A percentile compares a stretch with the other conserved stretches of the same genome.
Evolutionary conservation across 352 stramenopile species (phyloP).

Genomic region (Phytophthora boehmeriae): DNA sequence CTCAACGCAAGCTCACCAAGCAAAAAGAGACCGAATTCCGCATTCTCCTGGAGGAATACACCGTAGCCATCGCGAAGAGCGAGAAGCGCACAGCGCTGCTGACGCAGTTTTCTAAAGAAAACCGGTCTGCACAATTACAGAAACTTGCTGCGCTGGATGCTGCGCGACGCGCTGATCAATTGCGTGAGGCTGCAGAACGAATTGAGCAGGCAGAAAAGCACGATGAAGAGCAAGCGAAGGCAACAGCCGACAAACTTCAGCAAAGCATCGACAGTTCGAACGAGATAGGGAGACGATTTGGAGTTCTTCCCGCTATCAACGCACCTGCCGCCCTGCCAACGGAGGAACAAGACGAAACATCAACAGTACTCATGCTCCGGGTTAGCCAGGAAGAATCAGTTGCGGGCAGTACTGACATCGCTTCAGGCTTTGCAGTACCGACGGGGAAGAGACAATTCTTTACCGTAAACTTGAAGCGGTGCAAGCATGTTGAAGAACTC

Average conservation of each 20-base stretch:
- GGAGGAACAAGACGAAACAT: conserved; percentile 65
- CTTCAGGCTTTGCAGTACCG: neutral
- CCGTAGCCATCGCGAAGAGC: conserved; percentile 42
- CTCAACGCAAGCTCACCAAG: conserved; percentile 49
- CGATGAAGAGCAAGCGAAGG: conserved; percentile 22
- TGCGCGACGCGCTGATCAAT: conserved; percentile 14
- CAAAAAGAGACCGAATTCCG: conserved; percentile 60
- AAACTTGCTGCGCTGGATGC: conserved; percentile 17
- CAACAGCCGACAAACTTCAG: conserved; percentile 27
- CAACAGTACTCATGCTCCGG: conserved; percentile 52
- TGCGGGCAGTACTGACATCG: neutral
- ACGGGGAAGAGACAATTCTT: conserved; percentile 61
- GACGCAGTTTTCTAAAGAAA: conserved; percentile 52
- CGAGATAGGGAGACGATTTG: conserved; percentile 49
- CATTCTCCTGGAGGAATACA: conserved; percentile 48
- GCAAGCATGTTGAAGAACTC: conserved; percentile 71
- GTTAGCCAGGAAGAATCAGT: conserved; percentile 34
- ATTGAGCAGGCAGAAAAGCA: conserved; percentile 18
- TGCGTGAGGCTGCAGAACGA: conserved; percentile 18
- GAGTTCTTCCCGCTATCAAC: conserved; percentile 64
- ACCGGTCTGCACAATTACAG: conserved; percentile 24
- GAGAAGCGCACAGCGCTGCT: conserved; percentile 53
- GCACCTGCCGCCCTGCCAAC: conserved; percentile 26
- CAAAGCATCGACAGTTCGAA: conserved; percentile 41
- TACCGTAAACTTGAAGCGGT: conserved; percentile 76